A percentile compares a stretch with the other conserved stretches of the same genome.
These are phyloP conservation scores for Gomphus bonarii DNA, from an alignment of 1,284 basidiomycete species.

Conservation along the genomic window DNA sequence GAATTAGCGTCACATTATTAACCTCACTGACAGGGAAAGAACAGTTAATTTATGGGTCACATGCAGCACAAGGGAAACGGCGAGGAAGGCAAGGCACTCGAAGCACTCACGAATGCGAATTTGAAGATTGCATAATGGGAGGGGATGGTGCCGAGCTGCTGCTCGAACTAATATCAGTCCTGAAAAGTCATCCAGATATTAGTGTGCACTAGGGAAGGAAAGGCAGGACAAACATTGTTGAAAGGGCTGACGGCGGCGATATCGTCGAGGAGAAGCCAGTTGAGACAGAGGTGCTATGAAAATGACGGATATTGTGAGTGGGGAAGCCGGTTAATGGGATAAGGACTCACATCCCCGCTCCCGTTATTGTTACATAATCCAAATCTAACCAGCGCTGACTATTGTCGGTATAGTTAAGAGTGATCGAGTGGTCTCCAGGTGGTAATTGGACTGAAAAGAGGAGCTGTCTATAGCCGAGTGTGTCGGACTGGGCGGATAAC, in stretches of 20 bases:
- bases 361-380: conserved; percentile 3
- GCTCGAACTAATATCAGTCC: neutral
- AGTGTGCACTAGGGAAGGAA: neutral
- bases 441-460: neutral
- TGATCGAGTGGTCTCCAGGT: neutral
- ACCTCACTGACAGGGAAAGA: neutral
- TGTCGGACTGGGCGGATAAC: neutral
- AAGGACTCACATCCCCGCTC: neutral
- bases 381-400: conserved; percentile 1
- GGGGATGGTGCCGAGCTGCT: too few relatives aligned
- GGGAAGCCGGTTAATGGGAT: neutral
- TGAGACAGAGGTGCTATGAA: neutral
- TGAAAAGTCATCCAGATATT: neutral
- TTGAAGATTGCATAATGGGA: neutral
- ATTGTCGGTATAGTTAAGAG: neutral
- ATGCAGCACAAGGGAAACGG: neutral
- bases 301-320: neutral
- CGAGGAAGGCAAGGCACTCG: neutral
- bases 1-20: neutral
- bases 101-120: neutral
- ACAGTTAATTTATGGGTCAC: neutral
- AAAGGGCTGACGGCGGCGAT: neutral
- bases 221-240: neutral
- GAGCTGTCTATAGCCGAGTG: neutral
- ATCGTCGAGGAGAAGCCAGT: neutral